phyloP scores from a whole-genome alignment of 164 flowering plant species.

The Annona squamosa region DNA sequence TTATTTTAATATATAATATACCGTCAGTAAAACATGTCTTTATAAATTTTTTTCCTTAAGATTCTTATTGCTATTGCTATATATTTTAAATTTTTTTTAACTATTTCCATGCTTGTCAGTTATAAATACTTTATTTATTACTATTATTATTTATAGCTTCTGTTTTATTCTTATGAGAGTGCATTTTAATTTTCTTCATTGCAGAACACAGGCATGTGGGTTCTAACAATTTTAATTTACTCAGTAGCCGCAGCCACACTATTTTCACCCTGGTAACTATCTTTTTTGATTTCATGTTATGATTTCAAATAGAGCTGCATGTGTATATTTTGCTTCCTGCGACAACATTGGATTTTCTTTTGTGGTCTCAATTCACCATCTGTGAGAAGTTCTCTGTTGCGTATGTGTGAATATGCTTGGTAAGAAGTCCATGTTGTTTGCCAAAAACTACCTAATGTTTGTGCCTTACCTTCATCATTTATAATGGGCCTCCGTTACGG shows the following conservation, averaged over 20 bases:
- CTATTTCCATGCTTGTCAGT: too few relatives aligned
- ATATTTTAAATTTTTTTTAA: not conserved
- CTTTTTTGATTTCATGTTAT: slow-evolving; percentile 5
- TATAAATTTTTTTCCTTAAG: not conserved
- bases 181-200: slow-evolving; percentile 10
- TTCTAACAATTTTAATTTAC: slow-evolving; percentile 72
- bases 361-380: not conserved
- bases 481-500: not conserved
- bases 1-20: too few relatives aligned
- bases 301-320: slow-evolving; percentile 3
- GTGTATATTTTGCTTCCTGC: not conserved
- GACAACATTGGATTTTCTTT: not conserved
- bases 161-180: not conserved
- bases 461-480: not conserved
- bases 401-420: not conserved
- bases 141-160: not conserved
- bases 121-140: not conserved
- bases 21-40: not conserved
- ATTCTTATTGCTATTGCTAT: not conserved
- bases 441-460: not conserved
- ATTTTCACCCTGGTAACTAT: slow-evolving; percentile 68
- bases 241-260: slow-evolving; percentile 88
- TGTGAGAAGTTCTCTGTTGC: not conserved
- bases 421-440: not conserved
- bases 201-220: slow-evolving; percentile 88